Evolutionary conservation across 192 early-diverging fungal species (phyloP).

Genomic region (Spizellomyces punctatus): DNA sequence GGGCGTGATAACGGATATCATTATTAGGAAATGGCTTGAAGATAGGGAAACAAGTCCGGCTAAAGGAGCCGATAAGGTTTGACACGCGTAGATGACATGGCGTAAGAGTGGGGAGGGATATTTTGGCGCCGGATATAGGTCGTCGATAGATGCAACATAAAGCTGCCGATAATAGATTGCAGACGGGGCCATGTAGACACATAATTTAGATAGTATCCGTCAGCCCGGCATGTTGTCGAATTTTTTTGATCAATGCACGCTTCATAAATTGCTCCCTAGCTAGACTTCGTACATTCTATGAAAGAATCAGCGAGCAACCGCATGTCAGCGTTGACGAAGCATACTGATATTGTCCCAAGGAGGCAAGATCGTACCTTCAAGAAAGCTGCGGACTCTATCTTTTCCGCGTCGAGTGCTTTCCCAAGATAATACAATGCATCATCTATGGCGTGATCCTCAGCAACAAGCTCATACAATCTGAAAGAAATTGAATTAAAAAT

Average conservation of each 20-base stretch:
- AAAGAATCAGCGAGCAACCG: slow-evolving; percentile 5
- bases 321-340: not conserved
- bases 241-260: slow-evolving; percentile 59
- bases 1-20: slow-evolving; percentile 70
- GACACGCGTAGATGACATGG: too few relatives aligned
- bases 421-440: slow-evolving; percentile 84
- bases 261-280: slow-evolving; percentile 91
- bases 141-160: not conserved
- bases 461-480: slow-evolving; percentile 84
- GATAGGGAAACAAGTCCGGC: not conserved
- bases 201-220: not conserved
- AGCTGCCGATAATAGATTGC: too few relatives aligned
- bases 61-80: not conserved
- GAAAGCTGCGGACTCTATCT: slow-evolving; percentile 70
- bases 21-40: not conserved
- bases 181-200: too few relatives aligned
- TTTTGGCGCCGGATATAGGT: not conserved
- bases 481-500: not conserved
- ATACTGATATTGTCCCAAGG: not conserved
- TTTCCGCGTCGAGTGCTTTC: slow-evolving; percentile 76
- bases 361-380: slow-evolving; percentile 68
- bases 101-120: too few relatives aligned
- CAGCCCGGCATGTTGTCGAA: slow-evolving; percentile 32
- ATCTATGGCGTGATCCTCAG: slow-evolving; percentile 86
- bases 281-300: slow-evolving; percentile 72